A percentile compares a stretch with the other conserved stretches of the same genome.
Evolutionary conservation across 345 rosid genomes (phyloP).

Genomic region (Populus ilicifolia): DNA sequence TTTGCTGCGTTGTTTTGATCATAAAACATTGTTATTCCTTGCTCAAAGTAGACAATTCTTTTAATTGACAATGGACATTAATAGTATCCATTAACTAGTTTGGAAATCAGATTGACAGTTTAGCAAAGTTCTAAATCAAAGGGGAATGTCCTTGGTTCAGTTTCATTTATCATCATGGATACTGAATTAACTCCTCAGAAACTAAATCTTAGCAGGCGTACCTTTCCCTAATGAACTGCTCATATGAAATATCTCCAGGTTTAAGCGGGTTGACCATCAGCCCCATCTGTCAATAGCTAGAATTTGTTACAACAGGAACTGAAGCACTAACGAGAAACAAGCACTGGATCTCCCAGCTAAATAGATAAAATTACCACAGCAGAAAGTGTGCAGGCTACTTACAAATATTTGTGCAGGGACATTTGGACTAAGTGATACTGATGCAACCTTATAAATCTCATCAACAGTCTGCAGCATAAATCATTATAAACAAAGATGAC

Average conservation of each 20-base stretch:
- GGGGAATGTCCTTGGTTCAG: neutral
- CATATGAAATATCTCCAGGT: constrained; percentile 93
- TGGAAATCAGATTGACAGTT: neutral
- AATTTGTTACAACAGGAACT: neutral
- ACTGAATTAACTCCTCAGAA: neutral
- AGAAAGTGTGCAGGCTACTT: constrained; percentile 34
- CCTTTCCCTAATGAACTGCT: constrained; percentile 80
- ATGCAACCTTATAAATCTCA: constrained; percentile 92
- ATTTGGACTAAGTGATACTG: constrained; percentile 88
- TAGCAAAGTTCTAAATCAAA: no score
- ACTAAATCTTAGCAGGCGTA: constrained; percentile 27
- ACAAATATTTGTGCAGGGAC: constrained; percentile 98
- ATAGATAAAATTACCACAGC: neutral
- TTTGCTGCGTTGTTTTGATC: constrained; percentile 45
- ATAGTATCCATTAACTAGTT: neutral
- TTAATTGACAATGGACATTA: neutral
- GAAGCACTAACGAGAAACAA: neutral
- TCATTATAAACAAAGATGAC: constrained; percentile 8
- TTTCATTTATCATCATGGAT: neutral
- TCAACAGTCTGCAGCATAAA: constrained; percentile 71
- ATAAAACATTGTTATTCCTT: constrained; percentile 1
- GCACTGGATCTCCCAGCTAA: constrained; percentile 5
- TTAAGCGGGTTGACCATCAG: constrained; percentile 91
- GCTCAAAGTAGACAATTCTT: constrained; percentile 2
- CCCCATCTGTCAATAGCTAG: constrained; percentile 67